These are phyloP conservation scores for Piloderma croceum DNA, from an alignment of 768 basidiomycete genomes.

Conservation along the genomic window DNA sequence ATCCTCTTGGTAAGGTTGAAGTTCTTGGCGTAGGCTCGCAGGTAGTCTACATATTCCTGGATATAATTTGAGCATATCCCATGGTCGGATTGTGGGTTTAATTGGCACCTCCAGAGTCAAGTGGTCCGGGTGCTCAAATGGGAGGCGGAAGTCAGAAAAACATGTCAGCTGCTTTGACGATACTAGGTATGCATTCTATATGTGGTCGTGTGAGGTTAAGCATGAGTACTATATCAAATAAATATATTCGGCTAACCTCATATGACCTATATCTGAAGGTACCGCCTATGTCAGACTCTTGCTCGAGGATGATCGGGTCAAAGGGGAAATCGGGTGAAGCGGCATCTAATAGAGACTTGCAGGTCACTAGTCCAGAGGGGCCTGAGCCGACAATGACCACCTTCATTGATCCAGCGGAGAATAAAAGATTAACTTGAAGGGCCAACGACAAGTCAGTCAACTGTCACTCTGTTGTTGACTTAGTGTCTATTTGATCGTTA, in stretches of 20 bases:
- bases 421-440: too few species aligned
- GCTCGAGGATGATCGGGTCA: constrained; percentile 44
- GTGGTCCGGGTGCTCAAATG: constrained; percentile 42
- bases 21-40: constrained; percentile 38
- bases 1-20: constrained; percentile 38
- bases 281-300: constrained; percentile 45
- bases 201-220: not conserved
- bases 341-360: constrained; percentile 43
- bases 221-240: not conserved
- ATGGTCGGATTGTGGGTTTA: too few species aligned
- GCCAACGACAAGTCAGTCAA: too few species aligned
- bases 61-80: not conserved
- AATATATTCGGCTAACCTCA: constrained; percentile 25
- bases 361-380: constrained; percentile 43
- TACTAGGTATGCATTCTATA: constrained; percentile 45
- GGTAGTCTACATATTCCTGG: constrained; percentile 47
- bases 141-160: constrained; percentile 55
- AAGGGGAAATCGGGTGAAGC: constrained; percentile 35
- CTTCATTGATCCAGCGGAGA: too few species aligned
- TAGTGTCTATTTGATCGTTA: too few species aligned
- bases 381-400: too few species aligned
- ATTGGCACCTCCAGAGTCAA: constrained; percentile 33
- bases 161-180: constrained; percentile 55
- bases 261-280: constrained; percentile 48
- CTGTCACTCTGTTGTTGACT: too few species aligned